These are phyloP conservation scores for Mucor mucedo DNA, from an alignment of 371 early-diverging fungal species.

Conservation along the genomic window DNA sequence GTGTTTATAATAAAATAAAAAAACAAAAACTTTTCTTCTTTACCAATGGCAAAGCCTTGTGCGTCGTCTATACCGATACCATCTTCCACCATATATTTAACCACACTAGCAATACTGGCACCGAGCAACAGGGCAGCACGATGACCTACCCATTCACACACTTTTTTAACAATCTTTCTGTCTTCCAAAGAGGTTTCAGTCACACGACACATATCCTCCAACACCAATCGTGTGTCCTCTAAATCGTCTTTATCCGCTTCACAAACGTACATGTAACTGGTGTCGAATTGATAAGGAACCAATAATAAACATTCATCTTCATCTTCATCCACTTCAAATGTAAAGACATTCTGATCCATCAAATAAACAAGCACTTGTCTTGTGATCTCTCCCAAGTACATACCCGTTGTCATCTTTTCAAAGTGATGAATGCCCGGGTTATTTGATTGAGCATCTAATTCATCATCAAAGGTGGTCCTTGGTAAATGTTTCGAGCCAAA, in stretches of 20 bases:
- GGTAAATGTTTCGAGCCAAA: constrained; percentile 74
- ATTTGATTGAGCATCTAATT: constrained; percentile 74
- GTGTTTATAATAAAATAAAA: not conserved
- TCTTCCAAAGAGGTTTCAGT: constrained; percentile 42
- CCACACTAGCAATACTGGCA: constrained; percentile 47
- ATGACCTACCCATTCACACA: constrained; percentile 46
- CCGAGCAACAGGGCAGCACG: constrained; percentile 50
- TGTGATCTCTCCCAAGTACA: constrained; percentile 91
- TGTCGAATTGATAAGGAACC: constrained; percentile 77
- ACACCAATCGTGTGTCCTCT: constrained; percentile 49
- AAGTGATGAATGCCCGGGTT: constrained; percentile 81
- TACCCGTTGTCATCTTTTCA: constrained; percentile 93
- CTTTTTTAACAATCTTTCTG: constrained; percentile 48
- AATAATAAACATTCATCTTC: constrained; percentile 43
- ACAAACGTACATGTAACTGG: constrained; percentile 75
- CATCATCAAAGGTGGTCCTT: constrained; percentile 77
- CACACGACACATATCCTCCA: constrained; percentile 52
- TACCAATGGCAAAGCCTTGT: constrained; percentile 46
- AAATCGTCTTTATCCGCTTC: constrained; percentile 47
- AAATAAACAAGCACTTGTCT: constrained; percentile 80
- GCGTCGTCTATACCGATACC: constrained; percentile 41
- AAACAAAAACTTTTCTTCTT: not conserved
- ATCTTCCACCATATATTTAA: constrained; percentile 39
- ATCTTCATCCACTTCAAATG: constrained; percentile 49
- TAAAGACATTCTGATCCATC: constrained; percentile 69